These are phyloP conservation scores for Vitis labrusca DNA, from an alignment of 164 flowering plant species.

Conservation along the genomic window DNA sequence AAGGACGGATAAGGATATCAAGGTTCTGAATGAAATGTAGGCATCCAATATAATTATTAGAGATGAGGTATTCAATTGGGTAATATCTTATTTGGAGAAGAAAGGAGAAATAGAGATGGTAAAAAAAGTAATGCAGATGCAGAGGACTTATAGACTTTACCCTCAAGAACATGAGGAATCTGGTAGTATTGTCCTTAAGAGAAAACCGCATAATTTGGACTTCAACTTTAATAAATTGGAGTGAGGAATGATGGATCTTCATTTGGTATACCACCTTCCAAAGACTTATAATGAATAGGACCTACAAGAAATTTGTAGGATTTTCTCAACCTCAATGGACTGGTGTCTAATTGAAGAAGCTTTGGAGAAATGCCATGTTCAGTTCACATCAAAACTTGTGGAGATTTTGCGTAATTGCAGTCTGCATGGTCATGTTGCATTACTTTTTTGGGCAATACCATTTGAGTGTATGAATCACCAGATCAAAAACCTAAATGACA, in stretches of 20 bases:
- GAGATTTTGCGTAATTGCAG: too few species aligned
- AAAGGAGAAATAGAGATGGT: constrained; percentile 30
- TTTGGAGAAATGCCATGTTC: too few species aligned
- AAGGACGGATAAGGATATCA: too few species aligned
- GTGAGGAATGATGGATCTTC: constrained; percentile 4
- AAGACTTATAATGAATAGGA: constrained; percentile 22
- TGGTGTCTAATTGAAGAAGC: constrained; percentile 42
- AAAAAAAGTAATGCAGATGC: constrained; percentile 41
- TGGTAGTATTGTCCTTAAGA: too few species aligned
- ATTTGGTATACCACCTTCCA: constrained; percentile 12
- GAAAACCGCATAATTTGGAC: too few species aligned
- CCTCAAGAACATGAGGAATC: constrained; percentile 9
- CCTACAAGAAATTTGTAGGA: constrained; percentile 12
- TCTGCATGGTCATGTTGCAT: too few species aligned
- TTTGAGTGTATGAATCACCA: too few species aligned
- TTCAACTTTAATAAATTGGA: constrained; percentile 1
- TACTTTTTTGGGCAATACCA: too few species aligned
- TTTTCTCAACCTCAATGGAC: constrained; percentile 52
- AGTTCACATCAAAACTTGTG: too few species aligned
- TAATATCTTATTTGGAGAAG: constrained; percentile 24
- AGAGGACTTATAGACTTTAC: constrained; percentile 21
- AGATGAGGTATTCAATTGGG: constrained; percentile 35
- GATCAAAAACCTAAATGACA: too few species aligned
- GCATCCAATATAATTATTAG: constrained; percentile 41
- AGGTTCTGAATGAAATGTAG: constrained; percentile 47